Conservation (phyloP, 2,329 filamentous ascomycete species). For the Neofusicoccum umdonicola region DNA sequence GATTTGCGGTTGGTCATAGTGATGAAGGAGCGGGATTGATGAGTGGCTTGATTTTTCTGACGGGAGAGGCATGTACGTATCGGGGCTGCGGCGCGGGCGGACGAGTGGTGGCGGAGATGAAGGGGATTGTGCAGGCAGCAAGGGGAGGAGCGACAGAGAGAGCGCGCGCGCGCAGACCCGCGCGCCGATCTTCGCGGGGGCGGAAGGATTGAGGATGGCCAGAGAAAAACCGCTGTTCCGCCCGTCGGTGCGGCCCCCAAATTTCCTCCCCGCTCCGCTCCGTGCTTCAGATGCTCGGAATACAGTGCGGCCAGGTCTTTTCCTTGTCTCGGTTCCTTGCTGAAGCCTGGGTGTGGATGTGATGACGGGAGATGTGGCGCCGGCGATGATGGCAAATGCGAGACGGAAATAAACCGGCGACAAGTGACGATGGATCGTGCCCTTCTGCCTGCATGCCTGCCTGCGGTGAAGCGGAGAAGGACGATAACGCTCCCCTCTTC, state of each 20-base stretch:
- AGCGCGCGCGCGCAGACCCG: no score
- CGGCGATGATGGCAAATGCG: neutral
- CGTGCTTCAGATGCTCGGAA: neutral
- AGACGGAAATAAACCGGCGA: neutral
- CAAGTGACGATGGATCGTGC: neutral
- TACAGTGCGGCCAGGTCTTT: neutral
- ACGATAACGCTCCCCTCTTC: neutral
- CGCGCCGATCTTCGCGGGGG: neutral
- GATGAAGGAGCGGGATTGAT: no score
- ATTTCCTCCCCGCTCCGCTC: conserved; percentile 1
- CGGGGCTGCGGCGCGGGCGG: no score
- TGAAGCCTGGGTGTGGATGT: neutral
- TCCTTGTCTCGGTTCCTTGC: neutral
- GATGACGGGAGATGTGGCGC: neutral
- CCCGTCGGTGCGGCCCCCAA: no score
- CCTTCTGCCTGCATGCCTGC: neutral
- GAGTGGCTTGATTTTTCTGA: no score
- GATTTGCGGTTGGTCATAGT: no score
- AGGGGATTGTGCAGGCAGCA: neutral
- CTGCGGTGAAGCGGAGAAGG: neutral
- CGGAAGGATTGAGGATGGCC: neutral
- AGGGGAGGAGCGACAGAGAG: no score
- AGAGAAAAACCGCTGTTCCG: no score
- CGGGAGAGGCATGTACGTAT: no score
- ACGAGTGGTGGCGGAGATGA: no score